Evolutionary conservation across 164 flowering plant genomes (phyloP), one percentile per base, ranked within the genome.

Genomic region (Magnolia changhungtana): DNA sequence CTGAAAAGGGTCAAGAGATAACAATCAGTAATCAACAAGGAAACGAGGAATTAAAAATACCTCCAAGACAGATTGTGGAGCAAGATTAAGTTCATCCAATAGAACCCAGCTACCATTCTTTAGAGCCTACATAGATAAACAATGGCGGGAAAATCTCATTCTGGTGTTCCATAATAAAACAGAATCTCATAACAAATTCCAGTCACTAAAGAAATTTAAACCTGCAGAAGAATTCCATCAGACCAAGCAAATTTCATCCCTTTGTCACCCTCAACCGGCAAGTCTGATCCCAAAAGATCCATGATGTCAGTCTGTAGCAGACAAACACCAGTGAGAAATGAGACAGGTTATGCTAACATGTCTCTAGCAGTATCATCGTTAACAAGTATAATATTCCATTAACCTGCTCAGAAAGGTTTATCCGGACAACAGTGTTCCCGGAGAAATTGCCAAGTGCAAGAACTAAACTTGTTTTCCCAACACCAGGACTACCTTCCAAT

Each of bases 401-500:
- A 24, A 95, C 98, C 97, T 95, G 98, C 86, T 96, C 99, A 69
- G 99, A 96, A 71, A 96, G 85, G 83, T 96, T 96, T 68, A 96
- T 92, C 31, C 99, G 86, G 13, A 96, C 98, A 79, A 94, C 98
- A 29, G 77, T 85, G 72, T 96, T 97, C 74, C 98, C 99, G 67
- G 98, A 93, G 86, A 80, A 89, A 64, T 89, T 85, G n/a, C 95
- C 98, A 72, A 96, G 78, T 31, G 98, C 96, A 74, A 85, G 84
- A 78, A 96, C 79, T 71, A 96, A 83, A 83, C 99, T 96, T 45
- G 99, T 96, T 84, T 96, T 96, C 55, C 99, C 99, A 80, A 96
- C 99, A 51, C 99, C 99, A 18, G 99, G 98, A 76, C 99, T 96
- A 63, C 99, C 99, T 86, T 96, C 98, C 86, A 96, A 76, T 71